Evolutionary conservation across 2,329 filamentous ascomycete genomes (phyloP).

Genomic region (Fusarium coicis): DNA sequence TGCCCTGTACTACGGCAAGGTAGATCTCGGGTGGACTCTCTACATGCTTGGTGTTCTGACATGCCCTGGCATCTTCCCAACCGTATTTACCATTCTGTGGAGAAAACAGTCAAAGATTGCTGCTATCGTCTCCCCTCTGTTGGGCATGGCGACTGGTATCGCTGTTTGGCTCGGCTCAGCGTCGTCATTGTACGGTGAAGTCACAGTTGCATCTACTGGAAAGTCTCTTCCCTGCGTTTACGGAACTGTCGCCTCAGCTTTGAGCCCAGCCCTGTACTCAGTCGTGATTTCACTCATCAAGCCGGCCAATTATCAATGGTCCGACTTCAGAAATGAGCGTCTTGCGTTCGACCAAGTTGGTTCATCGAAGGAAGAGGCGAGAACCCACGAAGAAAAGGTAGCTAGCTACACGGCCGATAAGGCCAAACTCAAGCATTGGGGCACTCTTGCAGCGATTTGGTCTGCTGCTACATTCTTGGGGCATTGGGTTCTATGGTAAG

Average conservation of each 20-base stretch:
- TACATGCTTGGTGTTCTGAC: constrained; percentile 66
- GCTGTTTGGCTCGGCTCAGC: constrained; percentile 64
- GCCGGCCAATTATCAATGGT: constrained; percentile 56
- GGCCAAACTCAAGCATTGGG: constrained; percentile 57
- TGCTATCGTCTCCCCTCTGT: constrained; percentile 60
- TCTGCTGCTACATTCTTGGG: constrained; percentile 61
- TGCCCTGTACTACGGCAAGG: constrained; percentile 63
- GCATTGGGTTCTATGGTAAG: constrained; percentile 59
- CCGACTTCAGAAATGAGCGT: constrained; percentile 53
- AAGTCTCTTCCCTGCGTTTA: constrained; percentile 62
- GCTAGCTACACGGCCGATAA: constrained; percentile 46
- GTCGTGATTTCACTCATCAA: constrained; percentile 57
- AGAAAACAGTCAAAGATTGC: constrained; percentile 59
- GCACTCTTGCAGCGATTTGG: constrained; percentile 47
- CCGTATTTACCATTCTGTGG: constrained; percentile 64
- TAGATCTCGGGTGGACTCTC: constrained; percentile 64
- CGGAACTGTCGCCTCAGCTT: constrained; percentile 60
- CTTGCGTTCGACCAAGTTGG: constrained; percentile 50
- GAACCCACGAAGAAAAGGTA: constrained; percentile 35
- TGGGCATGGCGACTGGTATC: constrained; percentile 62
- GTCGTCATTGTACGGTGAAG: constrained; percentile 56
- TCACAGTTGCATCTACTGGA: constrained; percentile 60
- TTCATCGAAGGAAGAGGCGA: neutral
- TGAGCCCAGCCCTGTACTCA: constrained; percentile 57
- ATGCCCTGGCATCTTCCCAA: constrained; percentile 64